Evolutionary conservation across 192 early-diverging fungal genomes (phyloP).

Genomic region (Spinellus fusiger): DNA sequence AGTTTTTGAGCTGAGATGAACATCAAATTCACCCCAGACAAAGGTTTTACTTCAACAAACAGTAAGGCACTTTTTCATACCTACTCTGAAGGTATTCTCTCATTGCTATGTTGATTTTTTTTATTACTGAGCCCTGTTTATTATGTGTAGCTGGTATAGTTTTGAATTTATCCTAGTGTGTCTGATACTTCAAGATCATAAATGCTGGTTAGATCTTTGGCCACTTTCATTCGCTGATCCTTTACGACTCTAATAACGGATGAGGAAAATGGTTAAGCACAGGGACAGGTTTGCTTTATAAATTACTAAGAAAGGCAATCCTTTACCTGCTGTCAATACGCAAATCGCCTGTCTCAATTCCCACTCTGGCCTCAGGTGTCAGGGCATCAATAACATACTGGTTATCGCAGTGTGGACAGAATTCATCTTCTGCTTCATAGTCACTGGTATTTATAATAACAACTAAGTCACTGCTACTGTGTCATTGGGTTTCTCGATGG

Average conservation of each 20-base stretch:
- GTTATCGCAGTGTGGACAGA: constrained; percentile 98
- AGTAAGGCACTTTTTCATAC: no score
- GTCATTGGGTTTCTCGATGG: neutral
- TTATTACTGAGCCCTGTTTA: no score
- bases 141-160: no score
- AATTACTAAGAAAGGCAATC: neutral
- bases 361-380: constrained; percentile 75
- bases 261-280: neutral
- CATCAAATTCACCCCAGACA: no score
- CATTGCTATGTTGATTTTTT: no score
- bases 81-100: no score
- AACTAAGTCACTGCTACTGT: neutral
- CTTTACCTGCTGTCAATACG: constrained; percentile 61
- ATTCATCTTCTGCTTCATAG: constrained; percentile 94
- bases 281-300: neutral
- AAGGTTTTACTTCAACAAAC: no score
- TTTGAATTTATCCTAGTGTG: constrained; percentile 27
- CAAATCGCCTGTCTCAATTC: constrained; percentile 91
- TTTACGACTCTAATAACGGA: constrained; percentile 15
- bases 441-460: constrained; percentile 39
- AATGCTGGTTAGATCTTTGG: constrained; percentile 15
- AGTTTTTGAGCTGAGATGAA: no score
- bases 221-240: constrained; percentile 14
- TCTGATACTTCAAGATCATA: constrained; percentile 24
- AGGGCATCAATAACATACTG: constrained; percentile 92